Evolutionary conservation across 805 yeast genomes (phyloP).

Genomic region (Cyberlindnera galapagoensis): DNA sequence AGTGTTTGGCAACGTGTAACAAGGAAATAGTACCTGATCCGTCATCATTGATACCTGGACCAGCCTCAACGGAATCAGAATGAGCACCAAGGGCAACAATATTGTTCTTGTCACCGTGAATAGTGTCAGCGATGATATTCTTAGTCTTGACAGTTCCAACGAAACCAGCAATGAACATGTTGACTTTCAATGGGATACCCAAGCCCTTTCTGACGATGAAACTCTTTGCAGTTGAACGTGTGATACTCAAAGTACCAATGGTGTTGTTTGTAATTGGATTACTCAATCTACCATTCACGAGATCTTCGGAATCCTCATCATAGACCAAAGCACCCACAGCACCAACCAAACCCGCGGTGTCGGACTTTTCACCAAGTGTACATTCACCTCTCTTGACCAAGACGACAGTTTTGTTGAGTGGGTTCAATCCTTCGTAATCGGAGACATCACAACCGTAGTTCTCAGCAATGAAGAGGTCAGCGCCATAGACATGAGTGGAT

Average conservation of each 20-base stretch:
- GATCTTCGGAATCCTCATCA: constrained; percentile 42
- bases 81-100: constrained; percentile 91
- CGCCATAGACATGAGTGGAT: constrained; percentile 63
- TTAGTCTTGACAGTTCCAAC: constrained; percentile 60
- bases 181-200: constrained; percentile 21
- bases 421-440: constrained; percentile 48
- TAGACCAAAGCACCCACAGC: constrained; percentile 71
- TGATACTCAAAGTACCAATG: constrained; percentile 68
- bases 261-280: constrained; percentile 54
- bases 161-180: constrained; percentile 59
- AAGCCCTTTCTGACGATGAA: constrained; percentile 18
- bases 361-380: constrained; percentile 74
- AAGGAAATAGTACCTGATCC: constrained; percentile 88
- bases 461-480: constrained; percentile 49
- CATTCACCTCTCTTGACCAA: constrained; percentile 79
- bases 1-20: constrained; percentile 76
- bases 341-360: constrained; percentile 69
- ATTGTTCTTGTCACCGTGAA: constrained; percentile 76
- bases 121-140: constrained; percentile 83
- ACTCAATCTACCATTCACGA: constrained; percentile 68
- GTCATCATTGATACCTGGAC: constrained; percentile 95
- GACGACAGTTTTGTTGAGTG: constrained; percentile 38
- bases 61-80: constrained; percentile 86
- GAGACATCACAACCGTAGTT: constrained; percentile 63
- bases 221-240: constrained; percentile 31